Base-by-base conservation (phyloP, 140 eudicot genomes). In the Bidens hawaiensis region DNA sequence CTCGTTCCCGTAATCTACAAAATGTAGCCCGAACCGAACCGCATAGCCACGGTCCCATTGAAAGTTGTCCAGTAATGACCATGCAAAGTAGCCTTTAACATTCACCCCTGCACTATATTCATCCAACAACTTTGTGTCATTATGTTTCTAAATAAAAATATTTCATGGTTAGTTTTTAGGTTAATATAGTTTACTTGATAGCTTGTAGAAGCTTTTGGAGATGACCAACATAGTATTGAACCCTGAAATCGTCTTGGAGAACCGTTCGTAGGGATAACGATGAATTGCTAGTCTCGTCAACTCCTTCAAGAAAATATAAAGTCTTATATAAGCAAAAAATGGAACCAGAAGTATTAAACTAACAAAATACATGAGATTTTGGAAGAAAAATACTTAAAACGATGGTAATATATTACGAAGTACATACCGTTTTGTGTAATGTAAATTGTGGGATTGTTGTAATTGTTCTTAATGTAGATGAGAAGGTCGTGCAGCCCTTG, bases 31-130 rank as follows among this genome's bases (percentile, higher is more conserved):
- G 49, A 82, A 85, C 4, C 89, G 75, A 17, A 79, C 60, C 0
- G 86, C 60, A 68, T 79, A 82, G 51, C 94, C 94, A 26, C 67
- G 73, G 43, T 60, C 64, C 89, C 94, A 85, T 60, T 82, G 82
- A 43, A 79, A 85, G 56, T 64, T 75, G 76, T 85, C 94, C 50
- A 85, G 40, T 26, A 82, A 75, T 31, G 94, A 71, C 84, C 94
- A 77, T 4, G 77, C 84, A 57, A 85, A 82, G 76, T 76, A 85
- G 2, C 94, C 89, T 71, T 77, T 82, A 54, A 82, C 80, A 38
- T 76, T 67, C 22, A 79, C 94, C 23, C 89, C 89, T 18, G 73
- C 77, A 49, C 82, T 82, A 57, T 34, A 76, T 59, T 59, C 74
- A 52, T 26, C 46, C n/a, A 59, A 59, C 15, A 36, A 48, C 18